phyloP scores from a whole-genome alignment of 805 yeast species.

The Priceomyces carsonii region DNA sequence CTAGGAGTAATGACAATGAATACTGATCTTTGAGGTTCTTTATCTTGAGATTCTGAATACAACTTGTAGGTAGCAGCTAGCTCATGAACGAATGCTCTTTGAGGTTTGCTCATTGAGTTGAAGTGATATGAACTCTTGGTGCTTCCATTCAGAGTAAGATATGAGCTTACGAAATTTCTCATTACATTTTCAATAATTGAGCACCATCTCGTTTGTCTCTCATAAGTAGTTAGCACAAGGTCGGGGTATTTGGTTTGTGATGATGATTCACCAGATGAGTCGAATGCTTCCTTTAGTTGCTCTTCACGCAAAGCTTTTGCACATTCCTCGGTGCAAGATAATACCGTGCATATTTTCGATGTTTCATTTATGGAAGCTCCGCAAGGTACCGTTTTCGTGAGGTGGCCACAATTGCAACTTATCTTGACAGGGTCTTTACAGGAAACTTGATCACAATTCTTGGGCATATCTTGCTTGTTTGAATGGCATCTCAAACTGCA shows the following conservation, averaged over 20 bases:
- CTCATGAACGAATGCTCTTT: constrained; percentile 70
- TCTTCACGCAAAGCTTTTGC: constrained; percentile 58
- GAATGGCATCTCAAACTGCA: constrained; percentile 68
- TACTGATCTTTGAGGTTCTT: constrained; percentile 77
- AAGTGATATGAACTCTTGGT: constrained; percentile 52
- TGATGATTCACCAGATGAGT: constrained; percentile 17
- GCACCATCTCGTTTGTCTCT: constrained; percentile 70
- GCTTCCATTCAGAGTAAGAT: constrained; percentile 16
- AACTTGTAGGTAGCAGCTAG: constrained; percentile 60
- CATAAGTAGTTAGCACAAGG: constrained; percentile 46
- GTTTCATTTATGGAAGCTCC: constrained; percentile 44
- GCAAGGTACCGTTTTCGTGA: constrained; percentile 51
- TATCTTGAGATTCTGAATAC: constrained; percentile 74
- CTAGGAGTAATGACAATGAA: constrained; percentile 47
- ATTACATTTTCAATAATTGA: constrained; percentile 57
- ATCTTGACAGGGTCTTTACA: constrained; percentile 55
- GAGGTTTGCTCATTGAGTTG: constrained; percentile 70
- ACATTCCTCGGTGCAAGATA: constrained; percentile 76
- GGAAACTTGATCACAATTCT: constrained; percentile 49
- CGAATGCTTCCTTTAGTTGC: constrained; percentile 63
- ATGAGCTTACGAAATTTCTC: constrained; percentile 46
- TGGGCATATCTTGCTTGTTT: constrained; percentile 32
- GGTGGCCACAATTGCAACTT: constrained; percentile 66
- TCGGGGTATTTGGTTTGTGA: constrained; percentile 41
- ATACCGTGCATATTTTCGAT: constrained; percentile 33